Conservation (phyloP, 257 asterid species). For the Gynochthodes officinalis region DNA sequence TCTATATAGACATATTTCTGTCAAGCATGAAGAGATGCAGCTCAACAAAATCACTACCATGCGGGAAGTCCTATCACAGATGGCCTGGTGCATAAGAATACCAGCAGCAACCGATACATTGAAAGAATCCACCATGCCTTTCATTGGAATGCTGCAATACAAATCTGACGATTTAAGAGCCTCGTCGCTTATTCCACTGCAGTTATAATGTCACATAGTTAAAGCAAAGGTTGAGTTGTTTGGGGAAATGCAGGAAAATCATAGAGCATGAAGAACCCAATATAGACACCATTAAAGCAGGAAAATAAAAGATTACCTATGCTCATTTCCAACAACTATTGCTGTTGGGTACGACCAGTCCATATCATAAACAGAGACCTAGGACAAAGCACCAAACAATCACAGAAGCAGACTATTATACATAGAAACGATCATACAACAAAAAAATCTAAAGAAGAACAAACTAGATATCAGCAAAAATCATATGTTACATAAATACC, state of each 20-base stretch:
- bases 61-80: conserved; percentile 66
- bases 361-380: conserved; percentile 83
- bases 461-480: neutral
- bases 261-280: neutral
- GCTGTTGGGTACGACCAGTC: conserved; percentile 98
- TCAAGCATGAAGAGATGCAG: neutral
- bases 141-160: conserved; percentile 91
- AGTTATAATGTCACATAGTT: conserved; percentile 23
- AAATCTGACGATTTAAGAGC: conserved; percentile 82
- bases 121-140: conserved; percentile 96
- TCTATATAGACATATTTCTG: neutral
- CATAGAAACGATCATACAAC: neutral
- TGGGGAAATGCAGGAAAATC: neutral
- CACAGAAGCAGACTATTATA: neutral
- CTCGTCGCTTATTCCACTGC: conserved; percentile 83
- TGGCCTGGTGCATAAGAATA: conserved; percentile 92
- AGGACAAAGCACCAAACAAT: conserved; percentile 20
- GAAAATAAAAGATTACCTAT: conserved; percentile 32
- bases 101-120: conserved; percentile 99
- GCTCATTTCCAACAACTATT: conserved; percentile 90
- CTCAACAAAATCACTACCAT: conserved; percentile 41
- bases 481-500: conserved; percentile 34
- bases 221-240: neutral
- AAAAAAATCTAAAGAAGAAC: neutral
- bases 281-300: neutral